Evolutionary conservation across 768 basidiomycete species (phyloP), one percentile per base, ranked within the genome.

Genomic region (Lentinula boryana): DNA sequence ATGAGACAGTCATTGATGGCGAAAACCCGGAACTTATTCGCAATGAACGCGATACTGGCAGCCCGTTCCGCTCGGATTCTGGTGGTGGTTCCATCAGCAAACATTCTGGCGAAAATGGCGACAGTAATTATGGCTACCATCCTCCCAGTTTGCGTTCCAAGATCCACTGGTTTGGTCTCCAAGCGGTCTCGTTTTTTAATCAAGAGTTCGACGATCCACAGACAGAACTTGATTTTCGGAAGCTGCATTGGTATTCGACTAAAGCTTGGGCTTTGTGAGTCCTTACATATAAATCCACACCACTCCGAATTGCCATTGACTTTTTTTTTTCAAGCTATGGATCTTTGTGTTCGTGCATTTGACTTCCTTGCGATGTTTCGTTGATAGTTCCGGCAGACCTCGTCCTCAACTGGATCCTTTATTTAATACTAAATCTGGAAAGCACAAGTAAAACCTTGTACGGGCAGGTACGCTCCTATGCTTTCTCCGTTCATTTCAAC

Each of bases 181-280:
- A 33, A 31, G 10, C 49, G 0, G 18, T 21, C 35, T 32, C 46
- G 2, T 60, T 60, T 12, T 60, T 60, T 27, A 41, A 60, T 50
- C 49, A 50, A 21, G 52, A 49, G 16, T 60, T 60, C 27, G 58
- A 60, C 35, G 49, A 60, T 32, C 44, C 44, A 15, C 23, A 41
- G 1, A 52, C 27, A 18, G 58, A 60, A 43, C 21, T 51, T 33
- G 58, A 52, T 18, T 60, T 51, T 52, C 58, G 35, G 21, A 59
- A 59, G 16, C 32, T 49, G 5, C 48, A 31, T 27, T 60, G 58
- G 58, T 60, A 60, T 43, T 60, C 58, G 13, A 60, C 58, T 9
- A 60, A 52, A 50, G 33, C 58, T 12, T 59, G 58, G 58, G 58
- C 58, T 36, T 59, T 59, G 58, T 59, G 48, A 59, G 58, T 59